Evolutionary conservation across 768 basidiomycete species (phyloP).

Genomic region (Tubosaeta sp.): DNA sequence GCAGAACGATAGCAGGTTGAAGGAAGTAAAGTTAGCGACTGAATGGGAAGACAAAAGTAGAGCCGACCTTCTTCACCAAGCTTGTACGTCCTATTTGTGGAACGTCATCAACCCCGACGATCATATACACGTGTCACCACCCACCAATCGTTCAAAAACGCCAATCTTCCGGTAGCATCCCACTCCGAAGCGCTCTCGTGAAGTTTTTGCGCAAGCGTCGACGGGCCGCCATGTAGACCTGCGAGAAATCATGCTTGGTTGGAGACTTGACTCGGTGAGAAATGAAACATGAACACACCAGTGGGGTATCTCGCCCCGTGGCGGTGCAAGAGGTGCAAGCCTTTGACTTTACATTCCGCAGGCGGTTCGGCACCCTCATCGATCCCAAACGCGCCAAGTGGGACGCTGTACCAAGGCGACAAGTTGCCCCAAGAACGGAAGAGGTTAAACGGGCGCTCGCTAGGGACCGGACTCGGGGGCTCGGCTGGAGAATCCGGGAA

Average conservation of each 20-base stretch:
- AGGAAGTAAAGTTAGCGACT: neutral
- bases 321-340: conserved; percentile 74
- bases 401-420: conserved; percentile 81
- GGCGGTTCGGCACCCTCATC: conserved; percentile 70
- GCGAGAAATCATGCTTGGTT: neutral
- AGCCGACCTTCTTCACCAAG: conserved; percentile 77
- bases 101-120: neutral
- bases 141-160: conserved; percentile 82
- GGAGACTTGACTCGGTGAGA: neutral
- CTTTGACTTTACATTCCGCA: conserved; percentile 64
- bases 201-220: conserved; percentile 52
- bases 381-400: conserved; percentile 61
- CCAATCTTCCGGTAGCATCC: conserved; percentile 60
- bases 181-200: conserved; percentile 52
- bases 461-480: conserved; percentile 1
- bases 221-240: conserved; percentile 63
- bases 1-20: neutral
- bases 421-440: conserved; percentile 82
- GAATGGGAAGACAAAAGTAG: neutral
- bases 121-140: conserved; percentile 12
- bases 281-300: conserved; percentile 36
- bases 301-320: conserved; percentile 80
- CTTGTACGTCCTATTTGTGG: conserved; percentile 68
- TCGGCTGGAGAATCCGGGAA: conserved; percentile 17
- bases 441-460: conserved; percentile 50